Conservation (phyloP, 2,329 filamentous ascomycete species). For the Remersonia thermophila region DNA sequence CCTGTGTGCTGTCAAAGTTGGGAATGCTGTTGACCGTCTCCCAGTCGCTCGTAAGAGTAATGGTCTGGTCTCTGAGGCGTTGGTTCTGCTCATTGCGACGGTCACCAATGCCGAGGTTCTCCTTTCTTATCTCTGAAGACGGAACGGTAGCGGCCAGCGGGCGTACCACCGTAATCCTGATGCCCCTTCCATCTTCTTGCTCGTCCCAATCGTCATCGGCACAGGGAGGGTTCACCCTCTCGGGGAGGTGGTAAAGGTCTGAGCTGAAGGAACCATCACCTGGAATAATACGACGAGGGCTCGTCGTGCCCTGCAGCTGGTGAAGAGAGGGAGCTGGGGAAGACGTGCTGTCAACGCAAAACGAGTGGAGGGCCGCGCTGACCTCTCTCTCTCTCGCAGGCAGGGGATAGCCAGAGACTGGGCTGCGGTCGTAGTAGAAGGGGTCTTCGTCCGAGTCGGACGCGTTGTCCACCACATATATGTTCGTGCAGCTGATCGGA, state of each 20-base stretch:
- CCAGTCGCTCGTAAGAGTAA: slow-evolving; percentile 22
- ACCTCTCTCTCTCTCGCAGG: slow-evolving; percentile 31
- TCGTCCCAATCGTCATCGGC: slow-evolving; percentile 6
- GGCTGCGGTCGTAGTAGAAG: slow-evolving; percentile 33
- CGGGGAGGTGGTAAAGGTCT: too few relatives aligned
- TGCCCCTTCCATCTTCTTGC: slow-evolving; percentile 8
- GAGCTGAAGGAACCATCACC: too few relatives aligned
- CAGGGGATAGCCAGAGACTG: slow-evolving; percentile 27
- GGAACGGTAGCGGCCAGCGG: slow-evolving; percentile 1
- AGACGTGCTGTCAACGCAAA: slow-evolving; percentile 16
- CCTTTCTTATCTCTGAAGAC: too few relatives aligned
- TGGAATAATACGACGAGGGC: too few relatives aligned
- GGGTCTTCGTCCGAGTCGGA: slow-evolving; percentile 30
- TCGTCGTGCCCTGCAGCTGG: slow-evolving; percentile 7
- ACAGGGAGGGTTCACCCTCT: too few relatives aligned
- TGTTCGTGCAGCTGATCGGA: neutral
- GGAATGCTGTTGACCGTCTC: slow-evolving; percentile 26
- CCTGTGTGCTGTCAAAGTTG: slow-evolving; percentile 17
- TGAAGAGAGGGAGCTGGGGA: slow-evolving; percentile 13
- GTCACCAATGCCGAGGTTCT: neutral
- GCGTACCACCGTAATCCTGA: slow-evolving; percentile 13
- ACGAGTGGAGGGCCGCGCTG: slow-evolving; percentile 26
- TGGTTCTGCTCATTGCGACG: neutral
- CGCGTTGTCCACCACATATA: neutral
- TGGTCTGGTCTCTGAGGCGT: neutral